These are phyloP conservation scores for Sanghuangporus weigelae DNA, from an alignment of 1,284 basidiomycete genomes.

Conservation along the genomic window DNA sequence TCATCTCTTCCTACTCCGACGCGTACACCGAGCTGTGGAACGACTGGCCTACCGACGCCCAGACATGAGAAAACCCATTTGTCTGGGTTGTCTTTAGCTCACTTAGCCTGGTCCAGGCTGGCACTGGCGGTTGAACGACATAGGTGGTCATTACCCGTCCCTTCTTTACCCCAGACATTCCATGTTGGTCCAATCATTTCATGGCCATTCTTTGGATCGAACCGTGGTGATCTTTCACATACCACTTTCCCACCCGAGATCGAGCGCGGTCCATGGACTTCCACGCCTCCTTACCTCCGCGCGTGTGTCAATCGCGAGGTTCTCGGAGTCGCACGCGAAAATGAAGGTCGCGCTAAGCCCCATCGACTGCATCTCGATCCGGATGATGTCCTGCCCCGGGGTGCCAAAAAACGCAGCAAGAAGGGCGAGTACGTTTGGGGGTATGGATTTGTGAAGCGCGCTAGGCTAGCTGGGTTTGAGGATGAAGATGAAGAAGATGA, in stretches of 20 bases:
- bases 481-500: slow-evolving; percentile 33
- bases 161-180: slow-evolving; percentile 26
- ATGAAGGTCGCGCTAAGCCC: slow-evolving; percentile 66
- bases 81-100: background rate
- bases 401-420: slow-evolving; percentile 8
- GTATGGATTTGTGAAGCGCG: slow-evolving; percentile 10
- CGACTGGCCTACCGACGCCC: slow-evolving; percentile 5
- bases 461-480: slow-evolving; percentile 5
- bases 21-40: background rate
- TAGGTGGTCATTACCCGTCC: background rate
- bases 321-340: slow-evolving; percentile 60
- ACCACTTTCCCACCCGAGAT: slow-evolving; percentile 47
- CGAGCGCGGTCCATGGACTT: slow-evolving; percentile 69
- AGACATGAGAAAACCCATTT: slow-evolving; percentile 3
- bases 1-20: slow-evolving; percentile 10
- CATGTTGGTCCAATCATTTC: slow-evolving; percentile 76
- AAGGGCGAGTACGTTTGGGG: slow-evolving; percentile 16
- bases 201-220: slow-evolving; percentile 82
- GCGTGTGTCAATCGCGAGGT: slow-evolving; percentile 67
- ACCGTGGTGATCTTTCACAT: slow-evolving; percentile 63
- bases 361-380: slow-evolving; percentile 74
- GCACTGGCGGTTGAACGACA: background rate
- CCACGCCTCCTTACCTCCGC: slow-evolving; percentile 49
- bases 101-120: background rate
- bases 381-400: slow-evolving; percentile 46